Conservation (phyloP, 73 alveolate genomes). For the Paramecium octaurelia region DNA sequence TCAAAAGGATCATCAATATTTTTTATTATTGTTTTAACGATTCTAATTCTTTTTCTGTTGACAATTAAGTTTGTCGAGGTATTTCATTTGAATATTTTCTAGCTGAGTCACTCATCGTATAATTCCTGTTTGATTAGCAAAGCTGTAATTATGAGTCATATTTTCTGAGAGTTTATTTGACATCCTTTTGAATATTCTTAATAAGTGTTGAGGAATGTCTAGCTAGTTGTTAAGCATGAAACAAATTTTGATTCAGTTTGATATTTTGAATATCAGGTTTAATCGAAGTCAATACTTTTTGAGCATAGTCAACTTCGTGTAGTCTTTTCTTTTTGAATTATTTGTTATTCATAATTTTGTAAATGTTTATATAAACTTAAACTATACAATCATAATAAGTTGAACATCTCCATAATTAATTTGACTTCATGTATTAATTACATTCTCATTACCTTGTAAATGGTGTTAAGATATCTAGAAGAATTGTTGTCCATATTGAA, state of each 20-base stretch:
- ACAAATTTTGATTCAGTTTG: not conserved
- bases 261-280: not conserved
- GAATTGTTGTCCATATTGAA: no score
- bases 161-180: not conserved
- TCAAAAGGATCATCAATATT: not conserved
- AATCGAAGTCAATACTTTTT: not conserved
- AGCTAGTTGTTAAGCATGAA: not conserved
- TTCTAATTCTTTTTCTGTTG: not conserved
- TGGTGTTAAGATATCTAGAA: no score
- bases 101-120: not conserved
- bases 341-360: not conserved
- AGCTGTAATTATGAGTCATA: not conserved
- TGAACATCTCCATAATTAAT: not conserved
- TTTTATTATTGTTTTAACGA: not conserved
- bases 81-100: not conserved
- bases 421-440: not conserved
- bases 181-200: constrained; percentile 7
- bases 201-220: not conserved
- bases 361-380: not conserved
- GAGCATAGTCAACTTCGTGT: not conserved
- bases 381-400: not conserved
- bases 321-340: not conserved
- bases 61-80: not conserved
- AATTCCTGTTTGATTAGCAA: not conserved
- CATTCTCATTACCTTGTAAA: no score